Evolutionary conservation across 2,329 filamentous ascomycete species (phyloP).

Genomic region (Rhynchosporium graminicola): DNA sequence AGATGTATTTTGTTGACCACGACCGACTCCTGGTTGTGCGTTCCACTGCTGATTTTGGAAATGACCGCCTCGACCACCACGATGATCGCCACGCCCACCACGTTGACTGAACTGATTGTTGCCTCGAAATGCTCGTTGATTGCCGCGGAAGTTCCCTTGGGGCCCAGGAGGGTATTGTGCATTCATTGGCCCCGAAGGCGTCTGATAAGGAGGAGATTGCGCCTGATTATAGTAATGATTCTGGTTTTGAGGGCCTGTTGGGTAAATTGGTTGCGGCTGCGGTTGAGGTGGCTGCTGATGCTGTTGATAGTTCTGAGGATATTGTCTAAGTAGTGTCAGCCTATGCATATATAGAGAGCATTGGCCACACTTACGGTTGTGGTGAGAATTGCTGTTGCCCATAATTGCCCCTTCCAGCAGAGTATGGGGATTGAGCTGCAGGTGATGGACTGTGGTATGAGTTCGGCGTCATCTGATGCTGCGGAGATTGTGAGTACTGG

Average conservation of each 20-base stretch:
- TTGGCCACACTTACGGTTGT: constrained; percentile 50
- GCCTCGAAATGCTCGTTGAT: constrained; percentile 62
- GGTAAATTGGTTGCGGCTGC: constrained; percentile 57
- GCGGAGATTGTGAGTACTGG: constrained; percentile 59
- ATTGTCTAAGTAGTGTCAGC: constrained; percentile 55
- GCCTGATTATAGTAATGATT: constrained; percentile 51
- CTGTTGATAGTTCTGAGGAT: constrained; percentile 61
- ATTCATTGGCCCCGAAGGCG: constrained; percentile 56
- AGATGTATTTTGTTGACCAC: constrained; percentile 46
- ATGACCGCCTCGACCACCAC: constrained; percentile 56
- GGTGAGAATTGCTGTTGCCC: constrained; percentile 46
- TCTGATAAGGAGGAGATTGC: constrained; percentile 53
- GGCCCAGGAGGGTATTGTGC: constrained; percentile 47
- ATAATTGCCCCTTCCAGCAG: constrained; percentile 55
- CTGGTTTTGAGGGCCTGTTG: constrained; percentile 54
- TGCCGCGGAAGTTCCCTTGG: constrained; percentile 39
- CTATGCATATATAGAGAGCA: background rate
- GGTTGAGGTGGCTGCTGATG: constrained; percentile 50
- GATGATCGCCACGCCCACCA: constrained; percentile 44
- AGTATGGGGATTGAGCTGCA: constrained; percentile 61
- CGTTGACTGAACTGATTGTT: constrained; percentile 56
- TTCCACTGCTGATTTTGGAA: constrained; percentile 75
- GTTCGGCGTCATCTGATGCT: constrained; percentile 54
- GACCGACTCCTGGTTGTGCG: constrained; percentile 55
- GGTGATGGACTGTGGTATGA: constrained; percentile 59